phyloP scores from a whole-genome alignment of 2,329 filamentous ascomycete genomes.

The Biscogniauxia sp. region DNA sequence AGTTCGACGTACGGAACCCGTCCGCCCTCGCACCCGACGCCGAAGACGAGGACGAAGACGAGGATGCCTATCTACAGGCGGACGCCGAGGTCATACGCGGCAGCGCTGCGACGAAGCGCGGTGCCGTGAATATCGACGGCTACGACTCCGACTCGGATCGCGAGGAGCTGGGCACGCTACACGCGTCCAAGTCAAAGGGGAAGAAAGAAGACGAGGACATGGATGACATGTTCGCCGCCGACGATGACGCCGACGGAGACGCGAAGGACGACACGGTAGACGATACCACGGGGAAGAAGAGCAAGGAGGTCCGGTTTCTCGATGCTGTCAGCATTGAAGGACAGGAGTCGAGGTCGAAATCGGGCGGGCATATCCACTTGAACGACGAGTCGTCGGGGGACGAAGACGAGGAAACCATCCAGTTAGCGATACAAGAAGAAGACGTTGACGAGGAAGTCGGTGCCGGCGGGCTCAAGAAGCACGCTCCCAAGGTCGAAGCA shows the following conservation, averaged over 20 bases:
- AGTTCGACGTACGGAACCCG: conserved; percentile 93
- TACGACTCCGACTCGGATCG: conserved; percentile 94
- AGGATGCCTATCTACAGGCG: conserved; percentile 73
- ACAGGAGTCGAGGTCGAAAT: conserved; percentile 70
- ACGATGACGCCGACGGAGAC: conserved; percentile 47
- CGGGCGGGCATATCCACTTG: conserved; percentile 68
- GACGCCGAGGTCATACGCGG: conserved; percentile 93
- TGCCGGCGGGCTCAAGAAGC: conserved; percentile 83
- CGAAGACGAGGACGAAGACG: conserved; percentile 49
- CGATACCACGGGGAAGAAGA: conserved; percentile 54
- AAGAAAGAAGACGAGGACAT: conserved; percentile 61
- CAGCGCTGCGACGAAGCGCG: conserved; percentile 75
- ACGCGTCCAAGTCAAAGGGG: conserved; percentile 27
- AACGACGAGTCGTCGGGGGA: conserved; percentile 53
- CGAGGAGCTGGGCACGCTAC: conserved; percentile 51
- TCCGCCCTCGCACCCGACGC: conserved; percentile 85
- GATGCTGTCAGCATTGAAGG: conserved; percentile 69
- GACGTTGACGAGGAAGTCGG: conserved; percentile 87
- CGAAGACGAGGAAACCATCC: conserved; percentile 67
- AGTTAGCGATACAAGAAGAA: conserved; percentile 71
- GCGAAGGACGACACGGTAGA: conserved; percentile 53
- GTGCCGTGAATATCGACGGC: conserved; percentile 92
- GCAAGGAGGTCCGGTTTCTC: conserved; percentile 60
- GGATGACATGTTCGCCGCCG: conserved; percentile 81
- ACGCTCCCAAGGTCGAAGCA: conserved; percentile 90